Evolutionary conservation across 257 asterid genomes (phyloP), one percentile per base, ranked within the genome.

Genomic region (Nicotiana noctiflora): DNA sequence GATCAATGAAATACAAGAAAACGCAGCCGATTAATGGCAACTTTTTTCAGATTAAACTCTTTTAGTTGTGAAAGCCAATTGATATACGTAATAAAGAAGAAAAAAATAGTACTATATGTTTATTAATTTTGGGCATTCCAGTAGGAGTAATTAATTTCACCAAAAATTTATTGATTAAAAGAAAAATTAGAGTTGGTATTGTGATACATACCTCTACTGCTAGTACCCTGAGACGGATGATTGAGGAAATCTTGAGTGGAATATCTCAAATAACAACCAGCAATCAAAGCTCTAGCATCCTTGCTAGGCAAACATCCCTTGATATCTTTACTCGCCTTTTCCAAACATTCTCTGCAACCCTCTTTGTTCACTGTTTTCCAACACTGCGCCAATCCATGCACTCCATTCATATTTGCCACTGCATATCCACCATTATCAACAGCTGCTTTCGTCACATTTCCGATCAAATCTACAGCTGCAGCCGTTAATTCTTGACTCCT

Each of bases 341-440:
- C 89, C 91, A 94, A 89, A 84, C 98, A 94, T 82, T 83, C 86
- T 82, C 89, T 84, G 80, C 98, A 94, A 68, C 95, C 92, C 8
- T 87, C 83, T 63, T n/a, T 19, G 40, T 84, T 88, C 88, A 94
- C 76, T 19, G 95, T 92, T 70, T 81, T 83, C 98, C 98, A 94
- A 81, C 98, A 94, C 89, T 92, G 88, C 46, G 96, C 97, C 91
- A 94, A 88, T 31, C 94, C 98, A 83, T 83, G 92, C 70, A 89
- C 92, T 53, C 97, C 96, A 44, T 81, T 81, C 62, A 75, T 49
- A 75, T 86, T 88, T 79, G n/a, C 72, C 81, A 56, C 90, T 23
- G 96, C 96, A 83, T 81, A 84, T 4, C 94, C 88, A 5, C 76
- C 84, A 12, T 59, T 64, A 78, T 0, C 82, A 63, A 79, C 84